Conservation (phyloP, 495 filamentous ascomycete genomes). For the Penicillium cataractarum region DNA sequence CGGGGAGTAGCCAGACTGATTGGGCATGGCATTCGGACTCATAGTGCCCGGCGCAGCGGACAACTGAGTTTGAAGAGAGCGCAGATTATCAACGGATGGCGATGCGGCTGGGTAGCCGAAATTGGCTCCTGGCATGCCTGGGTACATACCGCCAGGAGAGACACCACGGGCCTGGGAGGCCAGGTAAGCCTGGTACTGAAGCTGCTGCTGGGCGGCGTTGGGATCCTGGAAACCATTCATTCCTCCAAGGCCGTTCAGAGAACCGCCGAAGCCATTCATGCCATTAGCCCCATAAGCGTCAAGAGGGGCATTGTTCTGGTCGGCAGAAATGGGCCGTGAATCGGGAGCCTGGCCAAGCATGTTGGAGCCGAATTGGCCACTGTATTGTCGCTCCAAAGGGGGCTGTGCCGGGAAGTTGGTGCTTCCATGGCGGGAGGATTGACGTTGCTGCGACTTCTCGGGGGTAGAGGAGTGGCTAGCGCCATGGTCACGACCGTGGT, state of each 20-base stretch:
- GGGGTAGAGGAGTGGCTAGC: slow-evolving; percentile 40
- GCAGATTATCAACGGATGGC: slow-evolving; percentile 47
- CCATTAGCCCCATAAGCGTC: slow-evolving; percentile 49
- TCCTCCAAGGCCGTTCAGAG: slow-evolving; percentile 33
- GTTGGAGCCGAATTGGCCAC: slow-evolving; percentile 44
- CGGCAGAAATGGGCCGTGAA: slow-evolving; percentile 43
- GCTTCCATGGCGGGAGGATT: slow-evolving; percentile 51
- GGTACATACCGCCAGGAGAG: slow-evolving; percentile 50
- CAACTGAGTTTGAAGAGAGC: slow-evolving; percentile 44
- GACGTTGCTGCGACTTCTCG: slow-evolving; percentile 53
- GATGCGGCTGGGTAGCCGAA: slow-evolving; percentile 47
- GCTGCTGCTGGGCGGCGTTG: slow-evolving; percentile 45
- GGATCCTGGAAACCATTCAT: slow-evolving; percentile 44
- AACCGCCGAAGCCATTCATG: slow-evolving; percentile 36
- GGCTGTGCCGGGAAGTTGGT: slow-evolving; percentile 46
- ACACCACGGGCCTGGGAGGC: slow-evolving; percentile 48
- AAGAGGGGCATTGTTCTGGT: slow-evolving; percentile 44
- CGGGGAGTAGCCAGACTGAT: slow-evolving; percentile 46
- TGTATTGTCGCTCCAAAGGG: slow-evolving; percentile 53
- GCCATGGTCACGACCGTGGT: slow-evolving; percentile 48
- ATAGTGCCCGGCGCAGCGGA: slow-evolving; percentile 43
- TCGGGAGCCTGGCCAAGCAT: slow-evolving; percentile 44
- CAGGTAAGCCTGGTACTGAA: slow-evolving; percentile 52
- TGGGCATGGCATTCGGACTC: slow-evolving; percentile 46
- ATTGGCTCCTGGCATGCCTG: slow-evolving; percentile 36